Evolutionary conservation across 1,284 basidiomycete genomes (phyloP), one percentile per base, ranked within the genome.

Genomic region (Ganoderma meredithae): DNA sequence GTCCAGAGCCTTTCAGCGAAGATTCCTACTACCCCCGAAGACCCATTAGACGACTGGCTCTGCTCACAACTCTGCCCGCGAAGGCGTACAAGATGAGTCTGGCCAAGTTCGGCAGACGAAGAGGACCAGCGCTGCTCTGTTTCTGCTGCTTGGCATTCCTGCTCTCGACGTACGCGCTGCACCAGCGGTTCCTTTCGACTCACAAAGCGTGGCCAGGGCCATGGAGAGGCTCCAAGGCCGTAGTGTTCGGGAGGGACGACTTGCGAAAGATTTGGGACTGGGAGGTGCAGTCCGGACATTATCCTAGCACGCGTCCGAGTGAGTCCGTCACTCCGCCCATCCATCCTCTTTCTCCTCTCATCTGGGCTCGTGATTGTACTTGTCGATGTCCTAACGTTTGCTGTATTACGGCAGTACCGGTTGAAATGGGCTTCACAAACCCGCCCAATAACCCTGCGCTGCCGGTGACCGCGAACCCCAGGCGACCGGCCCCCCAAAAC

Each of bases 251-350:
- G 55, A 83, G 88, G 61, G 90, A 92, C 63, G 95, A 97, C 76
- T 77, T 97, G 49, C 90, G 91, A 73, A 86, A 90, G 74, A 93
- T 98, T 79, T 98, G 96, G 96, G 85, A 92, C 73, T 98, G 95
- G 95, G 96, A 98, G 81, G 87, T 98, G 66, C 83, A 88, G 55
- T 93, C 94, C 73, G 96, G 96, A 0, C 95, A 97, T 80, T 95
- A 96, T 81, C 96, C 96, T 1, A 95, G 93, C 79, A 85, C 87
- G 63, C 84, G 88, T 67, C 83, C 85, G 75, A 86, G 95, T 96
- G 78, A 75, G 92, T 86, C 64, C 55, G 4, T 39, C 61, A 4
- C 19, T 40, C 39, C 36, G 8, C 5, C 36, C n/a, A 2, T 39
- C 33, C 33, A 10, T n/a, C 27, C 25, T 27, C 25, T 22, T 36